These are phyloP conservation scores for Beauveria bassiana DNA, from an alignment of 2,329 filamentous ascomycete species.

Conservation along the genomic window DNA sequence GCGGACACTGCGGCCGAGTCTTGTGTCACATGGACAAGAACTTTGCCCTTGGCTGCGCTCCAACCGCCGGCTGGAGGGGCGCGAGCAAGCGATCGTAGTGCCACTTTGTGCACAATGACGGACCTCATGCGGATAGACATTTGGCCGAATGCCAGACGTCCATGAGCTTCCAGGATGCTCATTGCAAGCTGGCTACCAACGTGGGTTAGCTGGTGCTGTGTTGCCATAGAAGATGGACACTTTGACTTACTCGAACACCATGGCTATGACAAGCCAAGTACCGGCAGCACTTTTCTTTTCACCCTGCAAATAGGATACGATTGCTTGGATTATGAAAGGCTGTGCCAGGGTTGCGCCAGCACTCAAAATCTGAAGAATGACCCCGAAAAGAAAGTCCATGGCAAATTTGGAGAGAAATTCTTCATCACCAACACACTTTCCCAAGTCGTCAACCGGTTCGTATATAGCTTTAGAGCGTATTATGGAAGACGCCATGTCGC, in stretches of 20 bases:
- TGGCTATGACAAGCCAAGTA: not conserved
- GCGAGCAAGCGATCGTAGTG: not conserved
- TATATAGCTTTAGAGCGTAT: not conserved
- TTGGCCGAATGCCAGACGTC: not conserved
- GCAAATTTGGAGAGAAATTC: not conserved
- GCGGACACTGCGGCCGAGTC: not conserved
- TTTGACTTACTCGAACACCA: not conserved
- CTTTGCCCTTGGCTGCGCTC: not conserved
- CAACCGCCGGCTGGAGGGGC: not conserved
- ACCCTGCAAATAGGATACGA: not conserved
- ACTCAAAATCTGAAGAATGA: not conserved
- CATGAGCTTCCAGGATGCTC: not conserved
- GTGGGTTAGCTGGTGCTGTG: not conserved
- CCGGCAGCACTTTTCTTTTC: not conserved
- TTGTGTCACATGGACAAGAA: not conserved
- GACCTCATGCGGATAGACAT: not conserved
- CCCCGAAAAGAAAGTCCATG: not conserved
- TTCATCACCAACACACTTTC: not conserved
- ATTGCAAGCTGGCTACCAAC: not conserved
- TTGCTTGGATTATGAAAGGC: not conserved
- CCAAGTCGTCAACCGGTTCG: not conserved
- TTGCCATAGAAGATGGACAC: not conserved
- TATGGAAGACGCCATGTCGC: not conserved
- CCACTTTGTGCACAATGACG: not conserved
- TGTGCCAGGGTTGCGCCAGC: not conserved